Evolutionary conservation across 2,329 filamentous ascomycete genomes (phyloP).

Genomic region (Aspergillus sp.): DNA sequence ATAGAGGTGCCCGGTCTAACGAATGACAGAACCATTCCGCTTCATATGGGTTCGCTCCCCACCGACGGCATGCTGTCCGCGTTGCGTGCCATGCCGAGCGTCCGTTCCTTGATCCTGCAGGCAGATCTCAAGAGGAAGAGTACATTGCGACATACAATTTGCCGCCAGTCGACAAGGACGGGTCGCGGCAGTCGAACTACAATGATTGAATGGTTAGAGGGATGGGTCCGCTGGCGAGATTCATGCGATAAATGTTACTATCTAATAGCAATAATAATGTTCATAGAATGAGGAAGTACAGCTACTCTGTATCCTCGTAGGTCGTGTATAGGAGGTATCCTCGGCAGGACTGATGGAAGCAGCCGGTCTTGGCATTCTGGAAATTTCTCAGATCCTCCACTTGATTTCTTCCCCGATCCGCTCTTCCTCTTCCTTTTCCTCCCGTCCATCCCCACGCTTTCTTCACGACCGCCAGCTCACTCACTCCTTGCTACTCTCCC

Average conservation of each 20-base stretch:
- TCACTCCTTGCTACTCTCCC: constrained; percentile 1
- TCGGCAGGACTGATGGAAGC: constrained; percentile 30
- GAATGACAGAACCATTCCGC: constrained; percentile 51
- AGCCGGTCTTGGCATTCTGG: constrained; percentile 44
- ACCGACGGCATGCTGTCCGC: constrained; percentile 55
- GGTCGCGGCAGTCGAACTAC: constrained; percentile 56
- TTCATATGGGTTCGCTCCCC: constrained; percentile 57
- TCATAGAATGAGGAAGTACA: no score
- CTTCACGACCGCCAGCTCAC: constrained; percentile 15
- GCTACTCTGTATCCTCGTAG: no score
- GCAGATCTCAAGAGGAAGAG: constrained; percentile 57
- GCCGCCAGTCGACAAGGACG: constrained; percentile 56
- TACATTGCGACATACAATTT: constrained; percentile 48
- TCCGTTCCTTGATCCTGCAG: constrained; percentile 43
- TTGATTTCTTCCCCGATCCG: constrained; percentile 31
- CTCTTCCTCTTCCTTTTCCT: constrained; percentile 27
- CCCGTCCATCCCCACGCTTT: constrained; percentile 27
- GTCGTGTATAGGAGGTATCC: no score
- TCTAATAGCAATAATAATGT: no score
- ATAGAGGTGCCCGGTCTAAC: background rate
- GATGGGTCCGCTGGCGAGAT: no score
- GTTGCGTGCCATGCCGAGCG: constrained; percentile 49
- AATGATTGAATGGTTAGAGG: constrained; percentile 43
- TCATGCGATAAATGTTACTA: no score
- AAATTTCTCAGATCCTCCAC: constrained; percentile 41